Evolutionary conservation across 192 early-diverging fungal genomes (phyloP), one percentile per base, ranked within the genome.

Genomic region (Dimargaris cristalligena): DNA sequence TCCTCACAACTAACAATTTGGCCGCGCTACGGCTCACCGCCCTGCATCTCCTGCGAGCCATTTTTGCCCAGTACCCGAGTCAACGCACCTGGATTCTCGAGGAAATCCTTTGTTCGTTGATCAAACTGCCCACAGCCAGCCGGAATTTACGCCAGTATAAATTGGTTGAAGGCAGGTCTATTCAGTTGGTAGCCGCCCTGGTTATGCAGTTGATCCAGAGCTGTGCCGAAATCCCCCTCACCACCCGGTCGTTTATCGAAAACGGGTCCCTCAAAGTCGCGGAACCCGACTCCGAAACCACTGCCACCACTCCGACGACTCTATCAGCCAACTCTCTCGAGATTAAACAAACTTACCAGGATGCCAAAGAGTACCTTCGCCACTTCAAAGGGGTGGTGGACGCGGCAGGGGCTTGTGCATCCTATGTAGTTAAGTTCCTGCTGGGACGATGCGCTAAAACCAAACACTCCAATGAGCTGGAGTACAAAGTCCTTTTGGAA

Each of bases 61-160:
- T 82, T 8, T 90, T 83, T 64, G 63, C 73, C 10, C 74, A 71
- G 46, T 63, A 82, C 44, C 59, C 71, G 0, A 63, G 58, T 10
- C 90, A 92, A 56, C 74, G 89, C 28, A 65, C 63, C 23, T 88
- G 88, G 78, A 88, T 95, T 29, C 63, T 95, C 26, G 92, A 90
- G 56, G 92, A 95, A 58, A 83, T 90, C n/a, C 71, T 89, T 18
- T 79, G 78, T 0, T 80, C 81, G 28, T 60, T 91, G 13, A 78
- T 84, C 50, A 82, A 82, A 55, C 63, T 90, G n/a, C 77, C 82
- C 4, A 72, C 74, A 2, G 70, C 65, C 22, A 80, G 80, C 62
- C 74, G 75, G 22, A 63, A 63, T 3, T 51, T 65, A 41, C 79
- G 74, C 41, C 61, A 71, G 20, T 86, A 83, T 44, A 76, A 73